Percentiles rank a stretch among this genome's conserved stretches.
Evolutionary conservation across 345 rosid genomes (phyloP).

Genomic region (Sonneratia caseolaris): DNA sequence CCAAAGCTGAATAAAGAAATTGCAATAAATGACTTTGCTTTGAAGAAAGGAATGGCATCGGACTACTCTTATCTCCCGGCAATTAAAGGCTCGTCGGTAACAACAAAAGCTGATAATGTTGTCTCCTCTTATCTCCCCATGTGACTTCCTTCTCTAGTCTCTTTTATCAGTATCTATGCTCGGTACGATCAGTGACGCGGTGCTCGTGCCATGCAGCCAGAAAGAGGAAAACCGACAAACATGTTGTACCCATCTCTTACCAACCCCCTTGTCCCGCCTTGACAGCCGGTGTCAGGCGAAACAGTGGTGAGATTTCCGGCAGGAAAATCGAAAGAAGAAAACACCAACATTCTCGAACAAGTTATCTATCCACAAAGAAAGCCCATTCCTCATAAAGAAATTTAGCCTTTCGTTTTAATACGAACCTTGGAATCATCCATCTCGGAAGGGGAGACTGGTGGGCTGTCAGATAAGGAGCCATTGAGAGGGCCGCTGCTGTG

Average conservation of each 20-base stretch:
- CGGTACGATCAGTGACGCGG: constrained; percentile 22
- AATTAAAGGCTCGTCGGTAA: constrained; percentile 27
- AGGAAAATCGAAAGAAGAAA: neutral
- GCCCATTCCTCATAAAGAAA: neutral
- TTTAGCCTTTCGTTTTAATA: neutral
- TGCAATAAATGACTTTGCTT: constrained; percentile 2
- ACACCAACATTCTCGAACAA: neutral
- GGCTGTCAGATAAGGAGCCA: constrained; percentile 83
- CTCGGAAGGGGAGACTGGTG: constrained; percentile 88
- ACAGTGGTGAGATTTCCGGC: neutral
- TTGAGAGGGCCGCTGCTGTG: constrained; percentile 83
- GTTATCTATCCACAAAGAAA: neutral
- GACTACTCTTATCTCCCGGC: constrained; percentile 5
- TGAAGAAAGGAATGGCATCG: constrained; percentile 6
- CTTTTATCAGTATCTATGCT: neutral
- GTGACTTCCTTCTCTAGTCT: constrained; percentile 2
- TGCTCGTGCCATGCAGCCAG: constrained; percentile 18
- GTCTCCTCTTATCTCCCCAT: constrained; percentile 11
- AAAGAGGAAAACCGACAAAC: neutral
- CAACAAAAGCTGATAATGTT: constrained; percentile 44
- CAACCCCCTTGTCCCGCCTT: neutral
- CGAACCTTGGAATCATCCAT: constrained; percentile 68
- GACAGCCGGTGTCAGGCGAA: neutral
- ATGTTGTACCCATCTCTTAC: neutral
- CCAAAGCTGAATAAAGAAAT: neutral